A percentile compares a stretch with the other conserved stretches of the same genome.
phyloP scores from a whole-genome alignment of 345 rosid genomes.

The Sisymbrium irio region DNA sequence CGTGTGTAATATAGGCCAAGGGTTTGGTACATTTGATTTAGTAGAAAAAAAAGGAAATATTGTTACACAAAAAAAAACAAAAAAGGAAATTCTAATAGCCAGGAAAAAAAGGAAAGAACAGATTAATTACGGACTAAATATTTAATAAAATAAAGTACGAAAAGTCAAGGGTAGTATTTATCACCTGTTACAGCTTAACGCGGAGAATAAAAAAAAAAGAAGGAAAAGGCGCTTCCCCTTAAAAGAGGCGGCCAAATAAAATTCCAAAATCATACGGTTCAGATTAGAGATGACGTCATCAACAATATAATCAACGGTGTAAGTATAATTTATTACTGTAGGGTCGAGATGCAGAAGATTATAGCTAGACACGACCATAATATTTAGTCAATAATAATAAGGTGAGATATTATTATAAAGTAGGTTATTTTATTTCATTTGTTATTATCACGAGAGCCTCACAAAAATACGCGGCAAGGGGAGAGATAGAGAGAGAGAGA shows the following conservation, averaged over 20 bases:
- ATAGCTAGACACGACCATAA: slow-evolving; percentile 12
- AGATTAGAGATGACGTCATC: not conserved
- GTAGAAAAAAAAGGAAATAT: not conserved
- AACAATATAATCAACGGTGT: not conserved
- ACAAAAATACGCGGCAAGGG: slow-evolving; percentile 18
- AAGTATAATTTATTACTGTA: not conserved
- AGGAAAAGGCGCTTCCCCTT: not conserved
- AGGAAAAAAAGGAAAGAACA: not conserved
- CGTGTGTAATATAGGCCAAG: not conserved
- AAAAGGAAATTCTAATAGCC: not conserved
- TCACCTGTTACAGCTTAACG: not conserved
- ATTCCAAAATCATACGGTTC: not conserved
- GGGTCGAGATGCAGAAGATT: not conserved
- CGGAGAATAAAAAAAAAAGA: not conserved
- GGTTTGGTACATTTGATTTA: no score
- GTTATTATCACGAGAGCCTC: slow-evolving; percentile 29
- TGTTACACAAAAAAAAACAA: not conserved
- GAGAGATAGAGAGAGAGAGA: slow-evolving; percentile 7
- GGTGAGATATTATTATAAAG: slow-evolving; percentile 20
- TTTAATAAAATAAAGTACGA: not conserved
- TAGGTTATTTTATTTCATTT: not conserved
- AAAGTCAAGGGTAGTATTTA: slow-evolving; percentile 5
- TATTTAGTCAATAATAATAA: not conserved
- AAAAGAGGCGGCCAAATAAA: not conserved
- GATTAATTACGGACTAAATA: not conserved